These are phyloP conservation scores for Tilletia caries DNA, from an alignment of 1,284 basidiomycete genomes.

Conservation along the genomic window DNA sequence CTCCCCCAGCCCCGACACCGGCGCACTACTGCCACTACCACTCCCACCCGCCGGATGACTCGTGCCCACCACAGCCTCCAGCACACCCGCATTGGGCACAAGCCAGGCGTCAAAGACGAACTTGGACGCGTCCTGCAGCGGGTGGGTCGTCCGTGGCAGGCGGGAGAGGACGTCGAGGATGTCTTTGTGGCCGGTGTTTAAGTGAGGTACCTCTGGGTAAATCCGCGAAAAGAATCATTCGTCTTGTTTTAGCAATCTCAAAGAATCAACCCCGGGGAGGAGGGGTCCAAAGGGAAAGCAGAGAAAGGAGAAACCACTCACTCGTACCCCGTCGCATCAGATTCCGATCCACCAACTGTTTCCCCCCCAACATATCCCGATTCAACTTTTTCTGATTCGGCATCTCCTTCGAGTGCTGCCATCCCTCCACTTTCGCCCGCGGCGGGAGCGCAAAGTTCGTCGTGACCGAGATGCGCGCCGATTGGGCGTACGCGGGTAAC, in stretches of 20 bases:
- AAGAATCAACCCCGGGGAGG: no score
- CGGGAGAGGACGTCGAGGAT: constrained; percentile 64
- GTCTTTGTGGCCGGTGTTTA: constrained; percentile 68
- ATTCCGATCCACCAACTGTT: constrained; percentile 45
- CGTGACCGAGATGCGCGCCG: constrained; percentile 82
- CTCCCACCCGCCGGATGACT: background rate
- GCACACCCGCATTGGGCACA: constrained; percentile 56
- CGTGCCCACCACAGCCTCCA: constrained; percentile 21
- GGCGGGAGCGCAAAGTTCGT: constrained; percentile 76
- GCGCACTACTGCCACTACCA: background rate
- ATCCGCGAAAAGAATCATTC: background rate
- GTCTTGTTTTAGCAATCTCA: no score
- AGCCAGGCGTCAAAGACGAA: constrained; percentile 84
- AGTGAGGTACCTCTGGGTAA: constrained; percentile 16
- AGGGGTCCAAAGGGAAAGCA: no score
- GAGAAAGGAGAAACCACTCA: background rate
- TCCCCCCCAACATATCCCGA: constrained; percentile 66
- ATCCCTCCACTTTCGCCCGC: constrained; percentile 59
- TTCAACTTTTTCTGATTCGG: constrained; percentile 76
- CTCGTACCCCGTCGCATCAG: constrained; percentile 34
- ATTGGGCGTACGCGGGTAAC: constrained; percentile 71
- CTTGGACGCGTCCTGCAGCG: constrained; percentile 61
- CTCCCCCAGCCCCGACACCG: constrained; percentile 30
- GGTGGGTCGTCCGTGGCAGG: constrained; percentile 79
- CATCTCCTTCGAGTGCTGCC: constrained; percentile 55